These are phyloP conservation scores for Psidium friedrichsthalianum DNA, from an alignment of 345 rosid genomes.

Conservation along the genomic window DNA sequence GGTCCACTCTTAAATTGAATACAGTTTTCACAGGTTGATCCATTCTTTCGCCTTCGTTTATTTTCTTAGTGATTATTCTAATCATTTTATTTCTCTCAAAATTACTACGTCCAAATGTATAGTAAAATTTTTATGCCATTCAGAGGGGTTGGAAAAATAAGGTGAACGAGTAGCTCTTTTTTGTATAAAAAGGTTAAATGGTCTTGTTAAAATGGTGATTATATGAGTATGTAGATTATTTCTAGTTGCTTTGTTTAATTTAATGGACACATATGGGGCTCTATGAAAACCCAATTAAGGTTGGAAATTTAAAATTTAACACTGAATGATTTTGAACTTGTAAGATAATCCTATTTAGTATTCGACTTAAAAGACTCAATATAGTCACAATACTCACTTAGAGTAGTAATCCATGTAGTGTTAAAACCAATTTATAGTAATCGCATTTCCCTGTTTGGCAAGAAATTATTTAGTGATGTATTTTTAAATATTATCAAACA, in stretches of 20 bases:
- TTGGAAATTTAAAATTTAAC: background rate
- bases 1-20: background rate
- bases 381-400: background rate
- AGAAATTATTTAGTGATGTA: background rate
- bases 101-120: background rate
- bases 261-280: background rate
- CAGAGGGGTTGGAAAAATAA: background rate
- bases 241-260: background rate
- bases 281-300: background rate
- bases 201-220: background rate
- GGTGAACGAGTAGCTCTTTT: background rate
- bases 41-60: background rate
- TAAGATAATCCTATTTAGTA: background rate
- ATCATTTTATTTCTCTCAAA: background rate
- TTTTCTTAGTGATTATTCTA: background rate
- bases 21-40: background rate
- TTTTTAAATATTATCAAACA: background rate
- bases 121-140: background rate
- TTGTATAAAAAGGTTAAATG: background rate
- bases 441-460: background rate
- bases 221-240: background rate
- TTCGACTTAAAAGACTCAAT: background rate
- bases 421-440: background rate
- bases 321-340: background rate
- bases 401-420: background rate